Conservation (phyloP, 768 basidiomycete species). For the Tephrocybe rancida region DNA sequence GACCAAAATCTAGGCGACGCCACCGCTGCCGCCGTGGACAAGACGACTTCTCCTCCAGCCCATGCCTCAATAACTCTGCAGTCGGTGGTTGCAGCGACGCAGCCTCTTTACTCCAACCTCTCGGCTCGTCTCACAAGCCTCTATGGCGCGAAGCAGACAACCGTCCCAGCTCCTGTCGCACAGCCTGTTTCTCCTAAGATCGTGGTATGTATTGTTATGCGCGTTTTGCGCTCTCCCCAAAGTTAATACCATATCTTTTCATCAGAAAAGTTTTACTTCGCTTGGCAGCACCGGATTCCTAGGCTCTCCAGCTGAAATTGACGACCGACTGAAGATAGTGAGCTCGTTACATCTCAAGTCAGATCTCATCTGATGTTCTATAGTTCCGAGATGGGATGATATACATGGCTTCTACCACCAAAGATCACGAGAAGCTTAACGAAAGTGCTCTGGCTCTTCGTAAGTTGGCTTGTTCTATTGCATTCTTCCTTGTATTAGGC, state of each 20-base stretch:
- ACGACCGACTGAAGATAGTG: conserved; percentile 12
- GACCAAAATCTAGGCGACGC: background rate
- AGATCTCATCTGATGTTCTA: background rate
- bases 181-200: conserved; percentile 7
- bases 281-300: conserved; percentile 3
- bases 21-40: background rate
- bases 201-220: conserved; percentile 2
- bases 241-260: background rate
- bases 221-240: background rate
- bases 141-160: background rate
- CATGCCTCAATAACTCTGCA: background rate
- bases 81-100: background rate
- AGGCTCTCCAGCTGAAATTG: conserved; percentile 4
- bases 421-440: conserved; percentile 14
- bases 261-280: conserved; percentile 6
- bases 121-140: background rate
- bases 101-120: background rate
- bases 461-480: background rate
- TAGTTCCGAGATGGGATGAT: conserved; percentile 13
- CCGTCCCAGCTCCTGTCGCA: background rate
- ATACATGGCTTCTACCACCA: conserved; percentile 5
- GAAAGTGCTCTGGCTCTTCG: conserved; percentile 13
- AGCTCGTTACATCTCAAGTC: background rate
- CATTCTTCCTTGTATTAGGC: background rate
- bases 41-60: background rate